Evolutionary conservation across 768 basidiomycete species (phyloP).

Genomic region (Myochromella boudieri): DNA sequence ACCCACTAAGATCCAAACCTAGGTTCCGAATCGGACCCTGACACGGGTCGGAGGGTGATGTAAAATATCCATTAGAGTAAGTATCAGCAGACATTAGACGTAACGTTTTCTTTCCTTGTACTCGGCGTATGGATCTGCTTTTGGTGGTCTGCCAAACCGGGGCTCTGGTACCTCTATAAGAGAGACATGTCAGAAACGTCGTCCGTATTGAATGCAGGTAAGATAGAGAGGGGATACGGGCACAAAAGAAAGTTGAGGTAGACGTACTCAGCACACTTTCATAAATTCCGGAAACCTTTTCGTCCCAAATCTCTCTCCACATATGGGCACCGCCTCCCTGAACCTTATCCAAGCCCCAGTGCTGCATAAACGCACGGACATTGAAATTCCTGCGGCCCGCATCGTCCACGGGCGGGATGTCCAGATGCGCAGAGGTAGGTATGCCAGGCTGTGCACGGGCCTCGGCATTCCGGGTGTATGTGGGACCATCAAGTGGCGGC

Average conservation of each 20-base stretch:
- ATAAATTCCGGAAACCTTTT: conserved; percentile 64
- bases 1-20: neutral
- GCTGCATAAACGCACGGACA: conserved; percentile 58
- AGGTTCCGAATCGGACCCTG: neutral
- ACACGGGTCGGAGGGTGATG: neutral
- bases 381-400: conserved; percentile 60
- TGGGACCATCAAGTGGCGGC: conserved; percentile 33
- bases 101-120: conserved; percentile 51
- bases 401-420: conserved; percentile 47
- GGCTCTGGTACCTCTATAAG: conserved; percentile 48
- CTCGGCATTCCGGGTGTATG: conserved; percentile 34
- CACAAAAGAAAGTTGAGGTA: conserved; percentile 8
- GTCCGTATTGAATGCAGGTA: conserved; percentile 10
- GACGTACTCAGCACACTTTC: conserved; percentile 64
- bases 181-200: conserved; percentile 7
- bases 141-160: conserved; percentile 51
- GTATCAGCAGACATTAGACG: conserved; percentile 23
- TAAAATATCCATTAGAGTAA: conserved; percentile 5
- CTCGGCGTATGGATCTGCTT: conserved; percentile 54
- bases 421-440: conserved; percentile 35
- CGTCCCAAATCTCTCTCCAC: conserved; percentile 80
- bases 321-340: conserved; percentile 76
- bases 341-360: conserved; percentile 52
- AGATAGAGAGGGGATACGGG: conserved; percentile 10
- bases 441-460: conserved; percentile 28